These are phyloP conservation scores for Laburnicola sp. DNA, from an alignment of 2,329 filamentous ascomycete species.

Conservation along the genomic window DNA sequence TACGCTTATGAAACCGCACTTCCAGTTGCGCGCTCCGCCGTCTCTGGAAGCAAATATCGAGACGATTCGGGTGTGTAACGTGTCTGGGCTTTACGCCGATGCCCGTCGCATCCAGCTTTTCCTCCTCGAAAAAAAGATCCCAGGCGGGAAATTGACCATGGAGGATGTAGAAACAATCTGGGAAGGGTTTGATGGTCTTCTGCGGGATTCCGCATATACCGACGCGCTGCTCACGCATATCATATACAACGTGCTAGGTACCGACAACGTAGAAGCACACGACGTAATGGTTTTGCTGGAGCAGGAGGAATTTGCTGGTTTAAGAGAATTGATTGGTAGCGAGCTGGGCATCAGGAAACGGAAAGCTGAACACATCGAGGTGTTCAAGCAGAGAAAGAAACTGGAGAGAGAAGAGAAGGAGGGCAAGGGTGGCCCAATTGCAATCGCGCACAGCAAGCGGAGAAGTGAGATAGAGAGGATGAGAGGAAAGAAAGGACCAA, in stretches of 20 bases:
- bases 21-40: not conserved
- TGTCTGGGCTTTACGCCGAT: not conserved
- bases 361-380: not conserved
- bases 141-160: not conserved
- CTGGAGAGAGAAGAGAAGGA: not conserved
- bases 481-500: not conserved
- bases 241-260: not conserved
- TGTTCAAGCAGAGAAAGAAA: not conserved
- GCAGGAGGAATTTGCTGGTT: not conserved
- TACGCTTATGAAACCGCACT: not conserved
- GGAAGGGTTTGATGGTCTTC: not conserved
- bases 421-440: too few relatives aligned
- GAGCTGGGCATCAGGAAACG: slow-evolving; percentile 1
- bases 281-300: not conserved
- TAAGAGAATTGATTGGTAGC: not conserved
- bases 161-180: slow-evolving; percentile 1
- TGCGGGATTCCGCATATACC: not conserved
- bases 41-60: slow-evolving; percentile 1
- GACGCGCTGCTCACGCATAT: slow-evolving; percentile 1
- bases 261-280: not conserved
- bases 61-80: slow-evolving; percentile 1
- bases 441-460: not conserved
- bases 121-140: not conserved
- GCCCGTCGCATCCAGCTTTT: not conserved
- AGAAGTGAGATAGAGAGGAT: not conserved